A percentile compares a stretch with the other conserved stretches of the same genome.
Evolutionary conservation across 2,329 filamentous ascomycete genomes (phyloP).

Genomic region (Nemania diffusa): DNA sequence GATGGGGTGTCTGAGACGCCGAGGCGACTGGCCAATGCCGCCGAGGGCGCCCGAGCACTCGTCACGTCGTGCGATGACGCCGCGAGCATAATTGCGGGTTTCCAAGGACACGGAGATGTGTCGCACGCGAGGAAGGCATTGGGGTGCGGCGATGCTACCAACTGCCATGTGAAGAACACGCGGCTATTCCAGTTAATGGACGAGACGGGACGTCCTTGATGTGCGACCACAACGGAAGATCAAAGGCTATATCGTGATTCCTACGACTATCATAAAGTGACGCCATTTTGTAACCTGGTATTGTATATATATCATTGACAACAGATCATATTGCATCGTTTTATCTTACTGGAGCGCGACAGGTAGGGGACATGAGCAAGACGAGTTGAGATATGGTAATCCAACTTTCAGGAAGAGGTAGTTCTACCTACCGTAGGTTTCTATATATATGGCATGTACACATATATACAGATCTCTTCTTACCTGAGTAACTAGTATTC

Average conservation of each 20-base stretch:
- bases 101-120: conserved; percentile 43
- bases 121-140: conserved; percentile 35
- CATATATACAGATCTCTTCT: not conserved
- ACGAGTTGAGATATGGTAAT: not conserved
- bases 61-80: conserved; percentile 47
- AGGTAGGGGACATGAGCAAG: not conserved
- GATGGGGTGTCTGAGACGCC: not conserved
- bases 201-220: conserved; percentile 31
- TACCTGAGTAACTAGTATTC: not conserved
- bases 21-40: not conserved
- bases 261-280: not conserved
- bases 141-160: conserved; percentile 39
- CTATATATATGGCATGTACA: not conserved
- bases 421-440: too few species aligned
- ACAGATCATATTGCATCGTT: not conserved
- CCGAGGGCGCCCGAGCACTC: conserved; percentile 12
- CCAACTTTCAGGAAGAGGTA: not conserved
- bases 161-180: conserved; percentile 49
- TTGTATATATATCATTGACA: not conserved
- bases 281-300: not conserved
- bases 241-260: too few species aligned
- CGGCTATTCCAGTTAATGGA: conserved; percentile 48
- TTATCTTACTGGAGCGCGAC: too few species aligned
- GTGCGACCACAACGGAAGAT: not conserved
- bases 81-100: conserved; percentile 43